These are phyloP conservation scores for Saccharomycopsis sp. DNA, from an alignment of 805 yeast species.

Conservation along the genomic window DNA sequence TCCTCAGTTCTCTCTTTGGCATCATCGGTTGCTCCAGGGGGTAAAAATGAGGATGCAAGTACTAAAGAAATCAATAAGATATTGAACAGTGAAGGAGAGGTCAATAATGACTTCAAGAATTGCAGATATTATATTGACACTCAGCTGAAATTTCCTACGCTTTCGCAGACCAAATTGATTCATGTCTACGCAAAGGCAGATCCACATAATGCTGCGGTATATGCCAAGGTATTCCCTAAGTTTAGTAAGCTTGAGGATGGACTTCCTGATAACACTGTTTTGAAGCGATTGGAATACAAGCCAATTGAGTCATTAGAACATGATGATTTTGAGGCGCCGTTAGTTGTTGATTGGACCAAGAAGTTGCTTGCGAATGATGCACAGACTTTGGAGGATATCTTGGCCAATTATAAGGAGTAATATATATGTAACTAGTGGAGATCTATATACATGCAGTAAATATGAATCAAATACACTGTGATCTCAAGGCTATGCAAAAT, in stretches of 20 bases:
- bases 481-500: too few relatives aligned
- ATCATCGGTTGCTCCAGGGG: not conserved
- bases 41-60: not conserved
- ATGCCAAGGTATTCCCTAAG: conserved; percentile 11
- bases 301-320: conserved; percentile 4
- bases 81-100: conserved; percentile 8
- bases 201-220: conserved; percentile 4
- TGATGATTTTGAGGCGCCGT: conserved; percentile 8
- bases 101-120: conserved; percentile 18
- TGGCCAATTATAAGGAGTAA: not conserved
- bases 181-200: conserved; percentile 7
- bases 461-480: too few relatives aligned
- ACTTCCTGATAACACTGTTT: conserved; percentile 2
- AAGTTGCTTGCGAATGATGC: conserved; percentile 3
- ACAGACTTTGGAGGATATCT: conserved; percentile 3
- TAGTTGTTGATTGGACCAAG: conserved; percentile 20
- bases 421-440: too few relatives aligned
- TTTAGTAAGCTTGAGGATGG: not conserved
- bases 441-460: too few relatives aligned
- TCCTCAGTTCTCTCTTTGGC: conserved; percentile 7
- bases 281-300: conserved; percentile 11
- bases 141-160: conserved; percentile 18
- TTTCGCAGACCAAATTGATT: conserved; percentile 15
- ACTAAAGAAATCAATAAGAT: conserved; percentile 18
- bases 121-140: conserved; percentile 18